A percentile compares a stretch with the other conserved stretches of the same genome.
These are phyloP conservation scores for Dalbergia cochinchinensis DNA, from an alignment of 306 rosid species.

Conservation along the genomic window DNA sequence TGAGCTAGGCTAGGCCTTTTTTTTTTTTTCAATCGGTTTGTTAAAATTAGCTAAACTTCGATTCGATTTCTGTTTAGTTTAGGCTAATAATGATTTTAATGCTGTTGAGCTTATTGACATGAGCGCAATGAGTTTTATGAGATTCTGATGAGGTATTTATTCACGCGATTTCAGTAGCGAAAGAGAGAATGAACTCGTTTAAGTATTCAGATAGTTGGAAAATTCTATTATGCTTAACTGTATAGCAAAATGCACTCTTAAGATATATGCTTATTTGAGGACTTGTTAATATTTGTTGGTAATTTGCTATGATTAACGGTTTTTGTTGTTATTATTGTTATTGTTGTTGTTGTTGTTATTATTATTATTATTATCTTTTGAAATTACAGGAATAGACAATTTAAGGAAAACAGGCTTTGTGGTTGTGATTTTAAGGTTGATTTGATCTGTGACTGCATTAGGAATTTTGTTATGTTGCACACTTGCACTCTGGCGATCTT, in stretches of 20 bases:
- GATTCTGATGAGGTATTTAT: conserved; percentile 10
- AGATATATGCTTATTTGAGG: background rate
- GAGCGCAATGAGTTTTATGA: conserved; percentile 15
- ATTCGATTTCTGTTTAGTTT: background rate
- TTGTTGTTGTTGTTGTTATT: no score
- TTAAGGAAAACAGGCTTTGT: background rate
- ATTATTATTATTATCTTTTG: background rate
- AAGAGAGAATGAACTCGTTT: background rate
- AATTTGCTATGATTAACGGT: background rate
- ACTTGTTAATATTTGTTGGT: conserved; percentile 19
- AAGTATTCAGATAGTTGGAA: background rate
- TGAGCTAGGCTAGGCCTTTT: background rate
- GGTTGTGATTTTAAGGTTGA: conserved; percentile 18
- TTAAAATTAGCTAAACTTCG: conserved; percentile 1
- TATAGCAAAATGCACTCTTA: background rate
- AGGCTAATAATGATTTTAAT: background rate
- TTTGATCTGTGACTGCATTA: background rate
- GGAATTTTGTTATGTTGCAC: background rate
- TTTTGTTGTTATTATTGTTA: no score
- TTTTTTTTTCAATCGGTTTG: background rate
- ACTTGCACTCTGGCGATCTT: conserved; percentile 34
- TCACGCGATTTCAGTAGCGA: background rate
- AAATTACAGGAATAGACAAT: background rate
- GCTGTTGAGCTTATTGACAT: background rate
- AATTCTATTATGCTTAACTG: background rate